Conservation (phyloP, 2,329 filamentous ascomycete genomes). For the Aspergillus tubingensis region DNA sequence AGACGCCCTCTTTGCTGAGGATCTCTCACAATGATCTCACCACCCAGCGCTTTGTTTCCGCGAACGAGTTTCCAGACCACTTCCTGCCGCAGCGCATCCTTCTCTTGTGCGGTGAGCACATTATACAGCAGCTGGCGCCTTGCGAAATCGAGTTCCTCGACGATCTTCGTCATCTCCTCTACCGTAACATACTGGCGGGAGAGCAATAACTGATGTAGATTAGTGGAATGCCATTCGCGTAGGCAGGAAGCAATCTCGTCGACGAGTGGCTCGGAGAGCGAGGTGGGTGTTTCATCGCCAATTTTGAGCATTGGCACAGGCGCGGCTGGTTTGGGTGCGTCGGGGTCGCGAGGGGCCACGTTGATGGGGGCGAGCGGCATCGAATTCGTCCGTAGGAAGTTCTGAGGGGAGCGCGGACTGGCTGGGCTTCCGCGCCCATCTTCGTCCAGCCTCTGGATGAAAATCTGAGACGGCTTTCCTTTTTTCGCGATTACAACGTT, state of each 20-base stretch:
- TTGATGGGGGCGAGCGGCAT: slow-evolving; percentile 37
- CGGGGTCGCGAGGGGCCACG: slow-evolving; percentile 58
- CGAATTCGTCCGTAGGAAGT: slow-evolving; percentile 30
- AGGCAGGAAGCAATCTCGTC: slow-evolving; percentile 97
- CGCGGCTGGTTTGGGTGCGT: slow-evolving; percentile 72
- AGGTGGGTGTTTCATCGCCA: slow-evolving; percentile 93
- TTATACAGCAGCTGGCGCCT: slow-evolving; percentile 91
- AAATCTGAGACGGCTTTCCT: slow-evolving; percentile 43
- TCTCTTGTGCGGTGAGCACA: slow-evolving; percentile 84
- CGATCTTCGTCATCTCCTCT: slow-evolving; percentile 77
- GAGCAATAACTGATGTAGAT: slow-evolving; percentile 87
- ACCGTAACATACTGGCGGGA: slow-evolving; percentile 77
- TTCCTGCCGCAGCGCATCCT: slow-evolving; percentile 76
- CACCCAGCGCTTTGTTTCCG: slow-evolving; percentile 91
- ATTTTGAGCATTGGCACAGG: slow-evolving; percentile 97
- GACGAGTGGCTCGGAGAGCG: slow-evolving; percentile 82
- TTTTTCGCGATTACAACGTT: slow-evolving; percentile 41
- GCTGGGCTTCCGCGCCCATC: slow-evolving; percentile 31
- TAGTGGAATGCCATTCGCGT: slow-evolving; percentile 97
- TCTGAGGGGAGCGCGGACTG: slow-evolving; percentile 34
- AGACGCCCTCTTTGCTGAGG: slow-evolving; percentile 80
- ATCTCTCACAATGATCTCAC: slow-evolving; percentile 92
- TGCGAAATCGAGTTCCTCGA: slow-evolving; percentile 79
- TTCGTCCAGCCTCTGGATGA: slow-evolving; percentile 41
- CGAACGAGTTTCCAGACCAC: slow-evolving; percentile 94